Percentiles rank a stretch among this genome's conserved stretches.
Evolutionary conservation across 495 filamentous ascomycete genomes (phyloP).

Genomic region (Penicillium alfredii): DNA sequence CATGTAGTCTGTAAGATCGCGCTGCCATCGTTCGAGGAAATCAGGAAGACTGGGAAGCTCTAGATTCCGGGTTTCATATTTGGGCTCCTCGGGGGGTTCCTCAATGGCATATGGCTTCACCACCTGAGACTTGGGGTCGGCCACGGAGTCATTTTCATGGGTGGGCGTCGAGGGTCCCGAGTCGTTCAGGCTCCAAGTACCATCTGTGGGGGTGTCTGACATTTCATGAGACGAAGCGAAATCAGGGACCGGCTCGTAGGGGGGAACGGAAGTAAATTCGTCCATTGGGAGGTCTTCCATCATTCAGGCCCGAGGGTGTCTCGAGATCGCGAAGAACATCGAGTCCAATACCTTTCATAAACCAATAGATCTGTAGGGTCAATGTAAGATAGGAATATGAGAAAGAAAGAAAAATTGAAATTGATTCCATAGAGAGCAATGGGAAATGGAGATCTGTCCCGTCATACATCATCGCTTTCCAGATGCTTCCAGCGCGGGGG

Average conservation of each 20-base stretch:
- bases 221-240: neutral
- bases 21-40: conserved; percentile 26
- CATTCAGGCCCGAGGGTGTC: neutral
- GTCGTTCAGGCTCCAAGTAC: conserved; percentile 13
- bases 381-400: neutral
- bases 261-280: neutral
- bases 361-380: neutral
- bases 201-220: conserved; percentile 2
- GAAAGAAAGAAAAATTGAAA: conserved; percentile 1
- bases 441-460: no score
- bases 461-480: conserved; percentile 15
- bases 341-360: no score
- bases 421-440: no score
- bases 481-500: conserved; percentile 25
- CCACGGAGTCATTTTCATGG: neutral
- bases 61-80: conserved; percentile 3
- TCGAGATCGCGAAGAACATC: no score
- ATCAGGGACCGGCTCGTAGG: neutral
- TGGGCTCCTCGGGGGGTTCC: conserved; percentile 36
- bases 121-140: conserved; percentile 10
- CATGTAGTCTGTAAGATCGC: conserved; percentile 30
- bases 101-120: conserved; percentile 41
- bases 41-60: conserved; percentile 14
- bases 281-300: conserved; percentile 2
- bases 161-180: conserved; percentile 15